These are phyloP conservation scores for Magnolia kwangsiensis DNA, from an alignment of 164 flowering plant genomes.

Conservation along the genomic window DNA sequence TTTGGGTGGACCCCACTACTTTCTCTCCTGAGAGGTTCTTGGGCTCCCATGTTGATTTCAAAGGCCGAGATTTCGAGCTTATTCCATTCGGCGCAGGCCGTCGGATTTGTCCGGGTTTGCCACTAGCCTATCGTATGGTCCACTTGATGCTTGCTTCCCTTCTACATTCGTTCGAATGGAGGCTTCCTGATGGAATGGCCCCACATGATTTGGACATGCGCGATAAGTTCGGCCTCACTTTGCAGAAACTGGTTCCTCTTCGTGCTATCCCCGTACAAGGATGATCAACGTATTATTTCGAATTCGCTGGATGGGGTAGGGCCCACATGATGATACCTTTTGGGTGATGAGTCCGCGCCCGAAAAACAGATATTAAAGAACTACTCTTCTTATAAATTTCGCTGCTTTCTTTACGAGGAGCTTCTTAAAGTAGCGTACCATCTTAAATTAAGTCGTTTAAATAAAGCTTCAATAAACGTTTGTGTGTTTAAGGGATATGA, in stretches of 20 bases:
- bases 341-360: too few species aligned
- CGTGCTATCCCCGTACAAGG: neutral
- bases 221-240: constrained; percentile 5
- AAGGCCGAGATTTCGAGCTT: neutral
- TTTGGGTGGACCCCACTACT: neutral
- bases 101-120: constrained; percentile 11
- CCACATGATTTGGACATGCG: neutral
- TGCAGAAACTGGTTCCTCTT: constrained; percentile 5
- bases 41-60: neutral
- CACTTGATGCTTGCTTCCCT: constrained; percentile 10
- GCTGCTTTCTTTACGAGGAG: too few species aligned
- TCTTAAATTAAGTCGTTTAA: too few species aligned
- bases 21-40: neutral
- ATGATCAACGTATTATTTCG: too few species aligned
- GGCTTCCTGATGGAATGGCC: constrained; percentile 2
- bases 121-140: constrained; percentile 7
- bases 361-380: too few species aligned
- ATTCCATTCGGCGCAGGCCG: constrained; percentile 11
- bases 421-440: too few species aligned
- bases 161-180: constrained; percentile 7
- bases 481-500: too few species aligned
- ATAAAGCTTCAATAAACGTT: too few species aligned
- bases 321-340: too few species aligned
- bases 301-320: too few species aligned
- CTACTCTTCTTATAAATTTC: too few species aligned